Evolutionary conservation across 345 rosid species (phyloP).

Genomic region (Camelina hispida): DNA sequence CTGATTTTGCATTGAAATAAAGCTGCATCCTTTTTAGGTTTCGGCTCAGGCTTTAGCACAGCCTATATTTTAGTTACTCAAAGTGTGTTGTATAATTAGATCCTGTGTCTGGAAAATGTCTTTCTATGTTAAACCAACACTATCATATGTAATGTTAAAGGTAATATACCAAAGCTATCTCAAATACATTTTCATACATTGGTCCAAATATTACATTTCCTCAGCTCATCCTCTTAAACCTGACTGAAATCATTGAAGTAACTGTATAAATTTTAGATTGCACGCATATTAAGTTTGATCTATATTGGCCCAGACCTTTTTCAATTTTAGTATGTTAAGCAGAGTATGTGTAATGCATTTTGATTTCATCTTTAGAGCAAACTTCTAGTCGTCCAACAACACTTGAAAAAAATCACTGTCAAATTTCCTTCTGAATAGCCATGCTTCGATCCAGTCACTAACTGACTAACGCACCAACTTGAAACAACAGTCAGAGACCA

Average conservation of each 20-base stretch:
- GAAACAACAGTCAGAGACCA: no score
- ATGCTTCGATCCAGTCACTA: no score
- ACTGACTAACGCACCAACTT: no score
- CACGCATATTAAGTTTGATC: no score
- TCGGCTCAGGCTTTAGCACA: neutral
- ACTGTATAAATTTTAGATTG: no score
- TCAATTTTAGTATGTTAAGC: no score
- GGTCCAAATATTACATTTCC: neutral
- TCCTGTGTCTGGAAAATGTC: neutral
- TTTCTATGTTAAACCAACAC: neutral
- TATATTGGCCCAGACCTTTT: no score
- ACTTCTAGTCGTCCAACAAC: no score
- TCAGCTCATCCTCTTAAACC: neutral
- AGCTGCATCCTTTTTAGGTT: slow-evolving; percentile 7
- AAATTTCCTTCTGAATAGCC: no score
- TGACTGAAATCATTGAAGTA: neutral
- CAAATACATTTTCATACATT: neutral
- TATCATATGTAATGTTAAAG: neutral
- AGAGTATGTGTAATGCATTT: no score
- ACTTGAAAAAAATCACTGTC: no score
- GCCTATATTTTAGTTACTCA: neutral
- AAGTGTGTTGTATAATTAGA: slow-evolving; percentile 3
- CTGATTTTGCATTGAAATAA: slow-evolving; percentile 17
- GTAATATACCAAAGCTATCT: neutral
- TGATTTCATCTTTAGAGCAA: no score